Conservation (phyloP, 768 basidiomycete genomes). For the Lactifluus subvellereus region DNA sequence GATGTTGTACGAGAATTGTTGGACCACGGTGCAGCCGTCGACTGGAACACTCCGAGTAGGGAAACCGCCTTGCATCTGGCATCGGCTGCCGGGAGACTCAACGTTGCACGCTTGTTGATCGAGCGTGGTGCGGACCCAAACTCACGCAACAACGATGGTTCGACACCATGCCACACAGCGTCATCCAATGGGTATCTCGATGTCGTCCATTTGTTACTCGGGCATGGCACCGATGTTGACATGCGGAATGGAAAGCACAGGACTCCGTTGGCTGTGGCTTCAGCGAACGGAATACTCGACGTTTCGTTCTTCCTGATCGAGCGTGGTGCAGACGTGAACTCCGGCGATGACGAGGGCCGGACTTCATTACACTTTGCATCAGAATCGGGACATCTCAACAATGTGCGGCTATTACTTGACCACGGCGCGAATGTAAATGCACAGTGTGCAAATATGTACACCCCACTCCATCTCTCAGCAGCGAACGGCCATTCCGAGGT, state of each 20-base stretch:
- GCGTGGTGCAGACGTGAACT: neutral
- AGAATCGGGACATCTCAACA: neutral
- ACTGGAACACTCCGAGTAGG: rapidly evolving
- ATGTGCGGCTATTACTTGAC: neutral
- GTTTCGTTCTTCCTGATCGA: neutral
- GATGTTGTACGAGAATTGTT: too few relatives aligned
- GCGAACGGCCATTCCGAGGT: neutral
- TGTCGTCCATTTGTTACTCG: neutral
- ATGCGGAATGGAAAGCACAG: neutral
- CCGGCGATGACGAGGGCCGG: neutral
- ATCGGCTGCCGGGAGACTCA: neutral
- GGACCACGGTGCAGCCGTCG: neutral
- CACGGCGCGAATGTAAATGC: neutral
- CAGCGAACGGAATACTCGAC: neutral
- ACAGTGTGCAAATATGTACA: neutral
- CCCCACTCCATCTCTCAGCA: neutral
- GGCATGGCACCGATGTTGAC: neutral
- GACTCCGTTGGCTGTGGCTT: neutral
- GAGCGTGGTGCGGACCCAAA: neutral
- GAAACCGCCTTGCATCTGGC: neutral
- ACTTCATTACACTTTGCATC: neutral
- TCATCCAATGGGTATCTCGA: too few relatives aligned
- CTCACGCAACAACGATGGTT: neutral
- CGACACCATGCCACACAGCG: too few relatives aligned
- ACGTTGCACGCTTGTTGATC: neutral